Evolutionary conservation across 192 early-diverging fungal species (phyloP).

Genomic region (Mycoemilia scoparia): DNA sequence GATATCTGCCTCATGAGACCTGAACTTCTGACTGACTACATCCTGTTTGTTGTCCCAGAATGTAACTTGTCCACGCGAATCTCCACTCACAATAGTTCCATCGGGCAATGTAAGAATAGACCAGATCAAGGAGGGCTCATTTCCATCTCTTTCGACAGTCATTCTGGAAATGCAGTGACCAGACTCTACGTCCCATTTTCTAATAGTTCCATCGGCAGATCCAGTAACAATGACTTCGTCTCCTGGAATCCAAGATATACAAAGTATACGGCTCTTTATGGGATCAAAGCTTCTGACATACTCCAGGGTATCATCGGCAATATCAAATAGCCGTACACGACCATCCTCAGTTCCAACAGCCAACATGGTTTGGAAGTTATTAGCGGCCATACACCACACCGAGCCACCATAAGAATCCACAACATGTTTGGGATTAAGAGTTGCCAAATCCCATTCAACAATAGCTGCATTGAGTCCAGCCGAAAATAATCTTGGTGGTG

Average conservation of each 20-base stretch:
- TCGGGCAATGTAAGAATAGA: constrained; percentile 43
- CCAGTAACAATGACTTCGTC: constrained; percentile 60
- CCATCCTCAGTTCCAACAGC: constrained; percentile 93
- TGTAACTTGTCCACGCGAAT: constrained; percentile 75
- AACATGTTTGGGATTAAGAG: constrained; percentile 40
- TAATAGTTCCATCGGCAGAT: constrained; percentile 61
- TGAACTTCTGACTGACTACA: constrained; percentile 49
- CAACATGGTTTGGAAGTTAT: constrained; percentile 51
- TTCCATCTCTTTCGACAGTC: constrained; percentile 51
- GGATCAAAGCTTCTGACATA: constrained; percentile 50
- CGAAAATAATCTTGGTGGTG: constrained; percentile 63
- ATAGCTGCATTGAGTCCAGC: constrained; percentile 71
- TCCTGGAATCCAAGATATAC: constrained; percentile 63
- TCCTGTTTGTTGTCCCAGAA: constrained; percentile 67
- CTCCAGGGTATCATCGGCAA: constrained; percentile 47
- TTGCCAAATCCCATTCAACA: constrained; percentile 67
- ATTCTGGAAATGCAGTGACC: constrained; percentile 41
- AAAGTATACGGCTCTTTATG: constrained; percentile 50
- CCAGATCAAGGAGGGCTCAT: constrained; percentile 82
- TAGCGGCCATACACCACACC: constrained; percentile 82
- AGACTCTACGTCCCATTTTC: constrained; percentile 41
- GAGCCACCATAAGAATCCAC: constrained; percentile 77
- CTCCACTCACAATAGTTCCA: constrained; percentile 71
- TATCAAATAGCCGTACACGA: constrained; percentile 67
- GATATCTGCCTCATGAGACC: constrained; percentile 71